Percentiles rank a stretch among this genome's conserved stretches.
Conservation (phyloP, 352 stramenopile species). For the Pythium periplocum region DNA sequence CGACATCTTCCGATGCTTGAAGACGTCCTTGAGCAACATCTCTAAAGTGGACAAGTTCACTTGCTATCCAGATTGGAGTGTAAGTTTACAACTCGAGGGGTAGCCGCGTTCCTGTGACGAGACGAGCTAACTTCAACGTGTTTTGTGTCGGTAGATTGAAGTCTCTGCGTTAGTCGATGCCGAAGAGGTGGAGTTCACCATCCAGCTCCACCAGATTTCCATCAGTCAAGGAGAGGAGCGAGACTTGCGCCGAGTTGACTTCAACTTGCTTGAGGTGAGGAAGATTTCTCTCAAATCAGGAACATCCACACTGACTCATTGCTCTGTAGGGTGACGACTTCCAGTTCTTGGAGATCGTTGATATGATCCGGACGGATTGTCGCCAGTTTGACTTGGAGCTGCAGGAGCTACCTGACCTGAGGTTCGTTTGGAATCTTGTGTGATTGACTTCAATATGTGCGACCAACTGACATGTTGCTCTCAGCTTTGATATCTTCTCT, state of each 20-base stretch:
- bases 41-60: slow-evolving; percentile 45
- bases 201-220: slow-evolving; percentile 49
- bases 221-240: slow-evolving; percentile 32
- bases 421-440: slow-evolving; percentile 24
- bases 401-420: slow-evolving; percentile 53
- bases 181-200: slow-evolving; percentile 61
- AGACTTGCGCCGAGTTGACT: slow-evolving; percentile 35
- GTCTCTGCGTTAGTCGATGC: slow-evolving; percentile 54
- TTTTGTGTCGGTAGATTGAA: slow-evolving; percentile 35
- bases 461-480: slow-evolving; percentile 16
- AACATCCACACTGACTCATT: background rate
- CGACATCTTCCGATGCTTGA: slow-evolving; percentile 47
- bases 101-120: no score
- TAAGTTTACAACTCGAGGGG: slow-evolving; percentile 20
- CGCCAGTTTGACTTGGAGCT: slow-evolving; percentile 57
- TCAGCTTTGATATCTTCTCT: slow-evolving; percentile 64
- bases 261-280: slow-evolving; percentile 59
- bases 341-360: slow-evolving; percentile 59
- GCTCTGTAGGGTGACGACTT: slow-evolving; percentile 49
- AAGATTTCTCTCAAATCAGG: slow-evolving; percentile 3
- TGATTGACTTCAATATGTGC: slow-evolving; percentile 9
- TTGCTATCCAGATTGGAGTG: slow-evolving; percentile 50
- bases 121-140: no score
- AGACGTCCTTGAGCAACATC: slow-evolving; percentile 25
- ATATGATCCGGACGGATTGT: slow-evolving; percentile 61